Evolutionary conservation across 2,329 filamentous ascomycete genomes (phyloP), one percentile per base, ranked within the genome.

Genomic region (Pseudogymnoascus verrucosus): DNA sequence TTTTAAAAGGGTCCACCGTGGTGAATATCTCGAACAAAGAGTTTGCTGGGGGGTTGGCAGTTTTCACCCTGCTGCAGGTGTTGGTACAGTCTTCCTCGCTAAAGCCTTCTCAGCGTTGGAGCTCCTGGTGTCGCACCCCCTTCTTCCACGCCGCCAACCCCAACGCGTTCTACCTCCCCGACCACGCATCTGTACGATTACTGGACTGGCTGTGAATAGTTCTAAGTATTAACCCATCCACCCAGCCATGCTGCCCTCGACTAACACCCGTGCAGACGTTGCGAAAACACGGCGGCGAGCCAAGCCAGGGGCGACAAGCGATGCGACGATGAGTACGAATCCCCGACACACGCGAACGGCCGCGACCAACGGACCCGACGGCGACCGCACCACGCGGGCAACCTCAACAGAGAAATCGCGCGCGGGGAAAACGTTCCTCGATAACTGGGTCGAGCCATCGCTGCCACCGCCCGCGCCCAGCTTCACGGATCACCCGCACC

Each of bases 401-500:
- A 40, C 65, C 44, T 66, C 65, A 65, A 44, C 65, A 54, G 68
- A 66, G 14, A 60, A 60, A 59, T 37, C 61, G 21, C 64, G 65
- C 42, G 67, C 65, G 64, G 61, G 64, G 19, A 69, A 69, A 63
- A 71, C 70, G 5, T 67, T 70, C 60, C 54, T 71, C 67, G 69
- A 81, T 65, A 71, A 69, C 64, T 86, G 83, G 85, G 74, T 79
- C 42, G 86, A 89, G 74, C 86, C 86, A 60, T 74, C 79, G 39
- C 71, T 83, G 57, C 79, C 81, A 64, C 72, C 75, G 59, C 79
- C 80, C 57, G 78, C 78, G 57, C 81, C 92, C 10, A 93, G 89
- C 73, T 96, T 88, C 73, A 86, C 90, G 78, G 91, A 96, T 73
- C 44, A 64, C 51, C 69, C 71, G 40, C 61, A 62, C 28, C 85